A percentile compares a stretch with the other conserved stretches of the same genome.
These are phyloP conservation scores for Eimeria tenella DNA, from an alignment of 169 alveolate species.

Conservation along the genomic window DNA sequence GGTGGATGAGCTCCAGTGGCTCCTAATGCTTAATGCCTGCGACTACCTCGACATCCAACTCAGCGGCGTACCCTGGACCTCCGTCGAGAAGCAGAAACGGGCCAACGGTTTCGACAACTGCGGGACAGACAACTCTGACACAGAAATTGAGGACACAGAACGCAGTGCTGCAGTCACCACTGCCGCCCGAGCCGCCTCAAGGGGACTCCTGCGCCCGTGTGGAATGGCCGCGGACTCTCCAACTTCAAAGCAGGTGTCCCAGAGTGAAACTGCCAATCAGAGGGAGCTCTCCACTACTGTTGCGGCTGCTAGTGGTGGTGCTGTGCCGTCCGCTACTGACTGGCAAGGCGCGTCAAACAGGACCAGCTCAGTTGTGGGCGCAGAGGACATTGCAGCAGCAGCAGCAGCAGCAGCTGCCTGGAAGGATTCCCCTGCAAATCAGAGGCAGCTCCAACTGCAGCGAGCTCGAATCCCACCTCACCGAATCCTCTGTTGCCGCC, in stretches of 20 bases:
- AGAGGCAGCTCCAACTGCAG: constrained; percentile 52
- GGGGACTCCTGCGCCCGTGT: not conserved
- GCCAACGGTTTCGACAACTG: not conserved
- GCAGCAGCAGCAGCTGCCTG: constrained; percentile 53
- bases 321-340: not conserved
- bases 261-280: not conserved
- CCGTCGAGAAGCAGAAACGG: not conserved
- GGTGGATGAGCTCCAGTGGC: constrained; percentile 65
- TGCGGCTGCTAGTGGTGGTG: constrained; percentile 35
- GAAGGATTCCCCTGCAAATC: not conserved
- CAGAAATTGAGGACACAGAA: not conserved
- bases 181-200: not conserved
- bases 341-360: not conserved
- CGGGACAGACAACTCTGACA: not conserved
- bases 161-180: not conserved
- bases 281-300: not conserved
- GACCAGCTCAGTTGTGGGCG: not conserved
- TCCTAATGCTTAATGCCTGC: constrained; percentile 4
- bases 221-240: not conserved
- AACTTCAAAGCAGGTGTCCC: not conserved
- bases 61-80: constrained; percentile 37
- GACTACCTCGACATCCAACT: constrained; percentile 39
- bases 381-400: constrained; percentile 50
- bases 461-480: constrained; percentile 1
- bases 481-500: constrained; percentile 11